Evolutionary conservation across 2,329 filamentous ascomycete genomes (phyloP).

Genomic region (Epichloe hybrida): DNA sequence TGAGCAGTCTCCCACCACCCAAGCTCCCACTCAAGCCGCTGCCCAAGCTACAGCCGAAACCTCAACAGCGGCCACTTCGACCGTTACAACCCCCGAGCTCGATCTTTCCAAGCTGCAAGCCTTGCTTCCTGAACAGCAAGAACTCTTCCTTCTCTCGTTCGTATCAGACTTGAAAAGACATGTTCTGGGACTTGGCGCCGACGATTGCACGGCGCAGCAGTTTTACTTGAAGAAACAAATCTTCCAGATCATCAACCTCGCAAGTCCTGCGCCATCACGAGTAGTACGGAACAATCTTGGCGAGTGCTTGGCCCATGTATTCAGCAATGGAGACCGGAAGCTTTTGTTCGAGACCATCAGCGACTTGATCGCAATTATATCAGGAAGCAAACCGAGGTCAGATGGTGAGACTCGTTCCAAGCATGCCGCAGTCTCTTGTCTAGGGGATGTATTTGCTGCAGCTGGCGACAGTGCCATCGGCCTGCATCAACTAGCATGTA

Average conservation of each 20-base stretch:
- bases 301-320: conserved; percentile 68
- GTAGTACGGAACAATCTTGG: conserved; percentile 85
- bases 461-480: conserved; percentile 88
- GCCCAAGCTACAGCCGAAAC: conserved; percentile 7
- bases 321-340: conserved; percentile 77
- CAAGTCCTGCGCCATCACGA: conserved; percentile 71
- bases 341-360: conserved; percentile 90
- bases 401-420: conserved; percentile 69
- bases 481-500: conserved; percentile 61
- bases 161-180: conserved; percentile 71
- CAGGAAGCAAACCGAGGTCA: conserved; percentile 55
- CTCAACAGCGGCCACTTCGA: conserved; percentile 18
- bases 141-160: conserved; percentile 84
- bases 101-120: conserved; percentile 81
- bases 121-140: conserved; percentile 86
- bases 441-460: conserved; percentile 82
- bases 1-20: conserved; percentile 6
- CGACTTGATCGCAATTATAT: conserved; percentile 63
- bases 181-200: conserved; percentile 57
- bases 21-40: background rate
- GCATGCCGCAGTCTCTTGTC: conserved; percentile 74
- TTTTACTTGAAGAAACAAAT: conserved; percentile 87
- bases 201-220: conserved; percentile 79
- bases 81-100: conserved; percentile 57
- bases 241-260: conserved; percentile 80